Evolutionary conservation across 2,329 filamentous ascomycete genomes (phyloP).

Genomic region (Myriosclerotinia duriaeana): DNA sequence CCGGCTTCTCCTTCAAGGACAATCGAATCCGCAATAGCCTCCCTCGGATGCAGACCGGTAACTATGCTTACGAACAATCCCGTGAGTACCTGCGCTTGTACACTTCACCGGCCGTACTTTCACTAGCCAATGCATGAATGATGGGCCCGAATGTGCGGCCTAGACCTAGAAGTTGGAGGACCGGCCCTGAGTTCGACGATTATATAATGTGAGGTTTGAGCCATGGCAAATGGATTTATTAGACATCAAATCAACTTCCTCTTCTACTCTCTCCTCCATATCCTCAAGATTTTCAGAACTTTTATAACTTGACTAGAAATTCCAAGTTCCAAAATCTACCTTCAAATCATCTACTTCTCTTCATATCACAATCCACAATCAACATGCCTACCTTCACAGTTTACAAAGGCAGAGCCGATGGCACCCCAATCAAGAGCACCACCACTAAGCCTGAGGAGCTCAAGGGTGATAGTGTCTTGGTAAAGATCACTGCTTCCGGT

Average conservation of each 20-base stretch:
- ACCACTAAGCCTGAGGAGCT: conserved; percentile 26
- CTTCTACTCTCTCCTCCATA: neutral
- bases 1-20: conserved; percentile 4
- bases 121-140: neutral
- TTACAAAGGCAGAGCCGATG: conserved; percentile 25
- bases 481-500: conserved; percentile 27
- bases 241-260: conserved; percentile 13
- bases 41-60: neutral
- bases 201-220: conserved; percentile 1
- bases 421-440: conserved; percentile 19
- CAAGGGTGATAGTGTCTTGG: conserved; percentile 24
- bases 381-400: conserved; percentile 28
- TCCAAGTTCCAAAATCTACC: neutral
- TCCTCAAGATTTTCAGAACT: neutral
- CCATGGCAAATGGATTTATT: neutral
- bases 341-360: neutral
- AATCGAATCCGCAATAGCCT: neutral
- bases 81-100: neutral
- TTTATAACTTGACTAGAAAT: conserved; percentile 4
- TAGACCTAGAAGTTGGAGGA: conserved; percentile 4
- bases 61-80: neutral
- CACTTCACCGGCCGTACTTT: neutral
- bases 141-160: neutral
- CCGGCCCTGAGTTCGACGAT: conserved; percentile 15
- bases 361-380: neutral